Conservation (phyloP, 2,329 filamentous ascomycete species). For the Dactylellina leptospora region DNA sequence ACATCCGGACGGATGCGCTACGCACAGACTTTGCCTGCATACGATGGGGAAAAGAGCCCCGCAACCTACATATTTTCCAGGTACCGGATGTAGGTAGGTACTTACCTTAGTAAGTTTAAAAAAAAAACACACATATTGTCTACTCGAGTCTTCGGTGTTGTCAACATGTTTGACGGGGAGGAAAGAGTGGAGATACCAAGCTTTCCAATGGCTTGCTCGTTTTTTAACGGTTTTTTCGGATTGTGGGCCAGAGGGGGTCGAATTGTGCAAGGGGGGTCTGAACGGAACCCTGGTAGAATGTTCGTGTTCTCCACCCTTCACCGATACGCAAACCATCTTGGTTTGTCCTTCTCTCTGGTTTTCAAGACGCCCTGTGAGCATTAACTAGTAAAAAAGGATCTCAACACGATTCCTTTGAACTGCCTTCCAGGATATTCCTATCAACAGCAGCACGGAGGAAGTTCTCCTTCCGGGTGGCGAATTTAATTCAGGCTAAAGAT, state of each 20-base stretch:
- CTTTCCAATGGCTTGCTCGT: neutral
- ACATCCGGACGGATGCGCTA: conserved; percentile 40
- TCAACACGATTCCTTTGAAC: no score
- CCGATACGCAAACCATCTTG: neutral
- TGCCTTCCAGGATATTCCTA: neutral
- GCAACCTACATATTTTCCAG: conserved; percentile 28
- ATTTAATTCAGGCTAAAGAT: conserved; percentile 24
- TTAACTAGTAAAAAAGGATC: no score
- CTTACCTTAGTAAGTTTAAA: no score
- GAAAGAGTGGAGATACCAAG: neutral
- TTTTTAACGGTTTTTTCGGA: neutral
- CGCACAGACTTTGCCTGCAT: conserved; percentile 49
- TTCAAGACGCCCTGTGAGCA: neutral
- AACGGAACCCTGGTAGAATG: conserved; percentile 36
- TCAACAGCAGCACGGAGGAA: neutral
- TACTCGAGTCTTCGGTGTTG: no score
- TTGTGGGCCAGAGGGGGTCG: conserved; percentile 11
- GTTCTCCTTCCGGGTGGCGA: neutral
- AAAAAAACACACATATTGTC: no score
- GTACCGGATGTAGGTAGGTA: conserved; percentile 24
- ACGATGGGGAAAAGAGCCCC: conserved; percentile 26
- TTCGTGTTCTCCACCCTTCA: conserved; percentile 33
- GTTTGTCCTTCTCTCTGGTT: neutral
- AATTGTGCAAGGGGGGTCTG: conserved; percentile 11
- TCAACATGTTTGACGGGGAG: no score